Base-by-base conservation (phyloP, 1,139 yeast genomes). In the Wickerhamomyces sp. region DNA sequence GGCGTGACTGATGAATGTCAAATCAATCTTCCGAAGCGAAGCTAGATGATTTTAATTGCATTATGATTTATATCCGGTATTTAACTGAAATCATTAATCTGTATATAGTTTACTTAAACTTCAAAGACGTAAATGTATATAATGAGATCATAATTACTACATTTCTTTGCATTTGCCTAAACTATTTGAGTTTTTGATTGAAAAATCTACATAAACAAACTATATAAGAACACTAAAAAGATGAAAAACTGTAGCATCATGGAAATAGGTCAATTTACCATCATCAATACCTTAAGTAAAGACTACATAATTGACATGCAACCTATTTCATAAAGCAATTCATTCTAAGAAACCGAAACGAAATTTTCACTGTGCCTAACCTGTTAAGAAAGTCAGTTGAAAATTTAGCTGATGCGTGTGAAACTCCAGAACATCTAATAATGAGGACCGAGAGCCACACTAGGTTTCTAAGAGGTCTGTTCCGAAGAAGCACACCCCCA, bases 271-370 rank as follows among this genome's bases (percentile, higher is more conserved):
- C 43, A 41, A 41, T 42, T 39, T 40, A 37, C 44, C 47, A 53
- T 40, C 25, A 38, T 37, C 46, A 19, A 18, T 36, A 39, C 54
- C 48, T 51, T 52, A 52, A 47, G 47, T 36, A 40, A 24, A 28
- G 42, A 40, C 44, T 35, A 39, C 22, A 33, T 42, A 41, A 42
- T 33, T 40, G 39, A 39, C 54, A 37, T 39, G 47, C 50, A 38
- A 35, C 36, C 56, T 45, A 48, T 45, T 47, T 43, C 57, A 54
- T 51, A 54, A 45, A 20, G 58, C 56, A 39, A 40, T 34, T 54
- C 45, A 37, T 41, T 55, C 59, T 55, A 54, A 53, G 59, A 48
- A 49, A 51, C 59, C 53, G 55, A 51, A 55, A 55, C 59, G 59
- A 52, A 55, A 55, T 52, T 37, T 45, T 45, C 46, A 51, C 52